phyloP scores from a whole-genome alignment of 2,329 filamentous ascomycete species.

The Fusarium subtropicale region DNA sequence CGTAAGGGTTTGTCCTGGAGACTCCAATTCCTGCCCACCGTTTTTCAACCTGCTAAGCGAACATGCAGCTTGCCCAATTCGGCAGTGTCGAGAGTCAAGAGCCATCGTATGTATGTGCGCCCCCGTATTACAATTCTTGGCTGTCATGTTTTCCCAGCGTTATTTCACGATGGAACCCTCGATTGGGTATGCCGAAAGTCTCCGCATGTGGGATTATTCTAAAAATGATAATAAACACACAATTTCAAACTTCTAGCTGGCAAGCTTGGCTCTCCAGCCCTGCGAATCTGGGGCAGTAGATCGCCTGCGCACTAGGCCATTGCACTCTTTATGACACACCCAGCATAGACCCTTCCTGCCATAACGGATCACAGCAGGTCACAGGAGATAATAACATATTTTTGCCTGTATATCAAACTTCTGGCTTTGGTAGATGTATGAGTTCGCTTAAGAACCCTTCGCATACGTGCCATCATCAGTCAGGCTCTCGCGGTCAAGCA shows the following conservation, averaged over 20 bases:
- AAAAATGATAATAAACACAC: background rate
- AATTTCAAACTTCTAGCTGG: constrained; percentile 1
- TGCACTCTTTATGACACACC: constrained; percentile 4
- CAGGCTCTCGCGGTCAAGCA: background rate
- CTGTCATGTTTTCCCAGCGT: constrained; percentile 9
- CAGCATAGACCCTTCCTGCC: constrained; percentile 8
- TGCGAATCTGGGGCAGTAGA: constrained; percentile 1
- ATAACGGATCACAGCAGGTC: background rate
- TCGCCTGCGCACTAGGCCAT: background rate
- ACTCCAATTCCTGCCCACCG: constrained; percentile 39
- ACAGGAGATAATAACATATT: background rate
- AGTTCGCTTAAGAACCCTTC: constrained; percentile 10
- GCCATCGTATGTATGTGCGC: background rate
- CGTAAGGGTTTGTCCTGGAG: constrained; percentile 18
- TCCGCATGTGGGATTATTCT: background rate
- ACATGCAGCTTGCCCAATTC: constrained; percentile 44
- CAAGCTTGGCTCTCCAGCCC: constrained; percentile 6
- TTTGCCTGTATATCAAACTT: constrained; percentile 1
- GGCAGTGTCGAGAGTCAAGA: constrained; percentile 34
- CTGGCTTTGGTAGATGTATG: constrained; percentile 3
- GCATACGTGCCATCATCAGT: constrained; percentile 1
- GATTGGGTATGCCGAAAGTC: constrained; percentile 16
- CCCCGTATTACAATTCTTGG: constrained; percentile 15
- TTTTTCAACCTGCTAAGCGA: constrained; percentile 36
- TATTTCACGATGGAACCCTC: constrained; percentile 14